A percentile compares a stretch with the other conserved stretches of the same genome.
These are phyloP conservation scores for Botryotinia calthae DNA, from an alignment of 2,329 filamentous ascomycete genomes.

Conservation along the genomic window DNA sequence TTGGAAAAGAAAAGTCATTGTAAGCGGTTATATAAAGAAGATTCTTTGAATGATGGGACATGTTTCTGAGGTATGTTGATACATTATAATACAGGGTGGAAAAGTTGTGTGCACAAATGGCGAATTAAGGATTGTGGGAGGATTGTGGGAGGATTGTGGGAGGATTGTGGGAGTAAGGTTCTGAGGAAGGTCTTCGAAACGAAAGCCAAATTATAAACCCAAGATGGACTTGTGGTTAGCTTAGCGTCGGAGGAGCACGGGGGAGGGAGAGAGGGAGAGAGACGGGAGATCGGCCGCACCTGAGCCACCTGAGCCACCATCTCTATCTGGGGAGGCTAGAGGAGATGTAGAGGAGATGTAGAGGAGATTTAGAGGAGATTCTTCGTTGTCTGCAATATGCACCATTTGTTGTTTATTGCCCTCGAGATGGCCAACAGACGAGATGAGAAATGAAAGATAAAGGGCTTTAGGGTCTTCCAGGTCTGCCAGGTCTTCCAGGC, in stretches of 20 bases:
- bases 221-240: neutral
- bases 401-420: neutral
- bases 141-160: neutral
- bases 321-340: too few species aligned
- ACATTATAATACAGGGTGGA: neutral
- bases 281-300: neutral
- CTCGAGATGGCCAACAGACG: neutral
- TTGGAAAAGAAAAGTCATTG: neutral
- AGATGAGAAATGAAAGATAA: neutral
- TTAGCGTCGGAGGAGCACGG: neutral
- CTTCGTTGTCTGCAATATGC: neutral
- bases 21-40: constrained; percentile 8
- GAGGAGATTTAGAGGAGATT: too few species aligned
- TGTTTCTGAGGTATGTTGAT: neutral
- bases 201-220: neutral
- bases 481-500: neutral
- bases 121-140: neutral
- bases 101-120: neutral
- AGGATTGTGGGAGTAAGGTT: too few species aligned
- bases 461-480: neutral
- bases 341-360: too few species aligned
- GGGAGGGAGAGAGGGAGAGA: too few species aligned
- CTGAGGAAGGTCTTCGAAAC: neutral
- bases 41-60: neutral
- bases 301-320: neutral